Base-by-base conservation (phyloP, 805 yeast genomes). In the Lipomyces oligophaga region DNA sequence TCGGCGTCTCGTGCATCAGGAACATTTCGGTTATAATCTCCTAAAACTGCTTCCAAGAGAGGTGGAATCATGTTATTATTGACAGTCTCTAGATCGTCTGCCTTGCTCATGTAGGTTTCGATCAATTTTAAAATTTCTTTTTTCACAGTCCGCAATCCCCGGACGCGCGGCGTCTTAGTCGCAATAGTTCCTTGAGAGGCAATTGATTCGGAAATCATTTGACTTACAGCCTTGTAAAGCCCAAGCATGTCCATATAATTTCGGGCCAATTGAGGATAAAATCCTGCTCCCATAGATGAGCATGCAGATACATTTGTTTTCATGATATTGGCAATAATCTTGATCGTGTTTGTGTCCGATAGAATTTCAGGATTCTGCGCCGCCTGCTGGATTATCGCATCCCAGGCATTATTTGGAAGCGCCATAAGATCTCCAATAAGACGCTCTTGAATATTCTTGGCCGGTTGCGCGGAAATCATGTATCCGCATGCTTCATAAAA, bases 1-100 rank as follows among this genome's bases (percentile, higher is more conserved):
- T 93, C 98, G 5, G 96, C 96, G 69, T 93, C 98, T 64, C 97
- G 81, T 7, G 97, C 96, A 70, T 88, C 95, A 3, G 97, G 95
- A 27, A 88, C 95, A 62, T 85, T 85, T 15, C 79, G 71, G 60
- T 78, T 79, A 69, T 93, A 93, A 66, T 93, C 99, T 52, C 84
- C 94, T 54, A 93, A 75, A 13, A 87, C 89, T 0, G 97, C 86
- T 36, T 75, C 75, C 53, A 93, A 78, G 61, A 93, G 71, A 25
- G 95, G 94, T 54, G 85, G 85, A 3, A 88, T 81, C 56, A 93
- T 75, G 54, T 83, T 87, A 40, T 80, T 75, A 20, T 85, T 96
- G 42, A 90, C 81, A 58, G 86, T 90, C 49, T 88, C 89, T 49
- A 77, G 71, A 61, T 87, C 83, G 59, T 84, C 94, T 6, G 97